Percentiles rank a stretch among this genome's conserved stretches.
These are phyloP conservation scores for Ambrosiella cleistominuta DNA, from an alignment of 2,329 filamentous ascomycete genomes.

Conservation along the genomic window DNA sequence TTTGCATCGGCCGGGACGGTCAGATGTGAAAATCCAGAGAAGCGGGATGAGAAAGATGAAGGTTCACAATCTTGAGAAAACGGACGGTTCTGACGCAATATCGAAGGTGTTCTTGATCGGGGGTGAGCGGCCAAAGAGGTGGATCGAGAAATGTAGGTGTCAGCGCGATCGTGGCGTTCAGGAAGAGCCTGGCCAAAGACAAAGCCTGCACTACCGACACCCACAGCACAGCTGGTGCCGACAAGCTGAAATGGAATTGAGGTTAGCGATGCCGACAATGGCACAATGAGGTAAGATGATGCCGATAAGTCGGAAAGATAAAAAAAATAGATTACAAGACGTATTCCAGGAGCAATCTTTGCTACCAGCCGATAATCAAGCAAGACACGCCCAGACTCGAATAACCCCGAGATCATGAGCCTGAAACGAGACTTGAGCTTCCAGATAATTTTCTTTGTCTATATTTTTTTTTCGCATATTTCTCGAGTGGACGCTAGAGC, in stretches of 20 bases:
- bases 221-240: slow-evolving; percentile 43
- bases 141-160: slow-evolving; percentile 8
- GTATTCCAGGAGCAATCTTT: no score
- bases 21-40: slow-evolving; percentile 6
- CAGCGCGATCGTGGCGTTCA: slow-evolving; percentile 15
- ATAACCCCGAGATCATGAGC: background rate
- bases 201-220: slow-evolving; percentile 40
- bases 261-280: background rate
- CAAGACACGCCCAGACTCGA: no score
- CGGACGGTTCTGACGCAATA: slow-evolving; percentile 5
- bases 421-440: background rate
- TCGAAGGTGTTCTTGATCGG: slow-evolving; percentile 3
- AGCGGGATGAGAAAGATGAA: slow-evolving; percentile 1
- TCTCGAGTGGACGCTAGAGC: slow-evolving; percentile 5
- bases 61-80: slow-evolving; percentile 12
- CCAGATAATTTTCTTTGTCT: background rate
- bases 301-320: background rate
- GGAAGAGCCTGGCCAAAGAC: slow-evolving; percentile 36
- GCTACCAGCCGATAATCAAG: no score
- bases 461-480: background rate
- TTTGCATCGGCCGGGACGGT: slow-evolving; percentile 2
- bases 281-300: background rate
- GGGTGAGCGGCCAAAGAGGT: slow-evolving; percentile 3
- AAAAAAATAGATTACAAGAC: background rate
- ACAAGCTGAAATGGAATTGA: slow-evolving; percentile 29